A percentile compares a stretch with the other conserved stretches of the same genome.
Conservation (phyloP, 192 early-diverging fungal species). For the Rhizophagus sp. region DNA sequence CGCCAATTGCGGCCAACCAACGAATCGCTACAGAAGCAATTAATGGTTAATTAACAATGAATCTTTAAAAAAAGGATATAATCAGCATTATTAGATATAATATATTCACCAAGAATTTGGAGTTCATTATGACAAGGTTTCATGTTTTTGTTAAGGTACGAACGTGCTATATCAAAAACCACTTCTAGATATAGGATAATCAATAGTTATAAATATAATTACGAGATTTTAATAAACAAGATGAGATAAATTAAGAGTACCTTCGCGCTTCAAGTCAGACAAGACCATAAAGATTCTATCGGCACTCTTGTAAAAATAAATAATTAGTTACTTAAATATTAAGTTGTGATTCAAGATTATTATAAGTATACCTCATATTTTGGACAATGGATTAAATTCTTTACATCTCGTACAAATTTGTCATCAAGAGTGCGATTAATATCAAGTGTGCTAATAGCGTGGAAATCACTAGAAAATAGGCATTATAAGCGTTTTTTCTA, state of each 20-base stretch:
- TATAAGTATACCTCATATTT: background rate
- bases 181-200: background rate
- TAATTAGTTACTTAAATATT: background rate
- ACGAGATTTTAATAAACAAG: background rate
- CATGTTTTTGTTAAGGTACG: too few relatives aligned
- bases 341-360: background rate
- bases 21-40: background rate
- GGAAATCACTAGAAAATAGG: background rate
- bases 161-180: background rate
- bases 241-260: background rate
- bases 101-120: too few relatives aligned
- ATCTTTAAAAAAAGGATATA: too few relatives aligned
- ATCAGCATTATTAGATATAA: too few relatives aligned
- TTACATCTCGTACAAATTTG: conserved; percentile 7
- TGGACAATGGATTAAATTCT: background rate
- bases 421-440: conserved; percentile 15
- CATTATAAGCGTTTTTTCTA: background rate
- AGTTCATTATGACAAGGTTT: too few relatives aligned
- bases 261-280: conserved; percentile 8
- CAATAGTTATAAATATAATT: background rate
- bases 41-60: background rate
- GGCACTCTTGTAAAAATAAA: background rate
- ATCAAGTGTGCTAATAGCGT: background rate
- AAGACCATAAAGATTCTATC: conserved; percentile 1
- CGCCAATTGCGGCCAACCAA: background rate